Base-by-base conservation (phyloP, 306 rosid genomes). In the Albizia julibrissin region DNA sequence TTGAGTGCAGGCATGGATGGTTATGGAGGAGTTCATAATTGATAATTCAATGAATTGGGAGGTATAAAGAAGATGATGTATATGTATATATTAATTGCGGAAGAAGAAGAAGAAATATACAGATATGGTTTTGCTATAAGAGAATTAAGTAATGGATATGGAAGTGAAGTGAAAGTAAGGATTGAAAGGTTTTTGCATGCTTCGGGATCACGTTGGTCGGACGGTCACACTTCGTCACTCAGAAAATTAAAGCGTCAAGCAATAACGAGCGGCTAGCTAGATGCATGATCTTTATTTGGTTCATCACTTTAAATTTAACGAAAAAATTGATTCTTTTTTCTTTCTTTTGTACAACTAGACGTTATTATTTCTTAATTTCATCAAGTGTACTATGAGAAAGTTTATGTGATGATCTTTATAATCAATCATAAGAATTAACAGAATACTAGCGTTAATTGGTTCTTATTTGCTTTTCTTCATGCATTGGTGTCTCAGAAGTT, bases 201-300 rank as follows among this genome's bases (percentile, higher is more conserved):
- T 89, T 92, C 85, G 83, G 81, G 85, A 85, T 86, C 75, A 87
- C 85, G 94, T 86, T 76, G 80, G 94, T 86, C 76, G 80, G 73
- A 81, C 50, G 73, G 39, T 34, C 85, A 68, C 75, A n/a, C 67
- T 75, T 26, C 37, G 67, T 22, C 80, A 80, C 78, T 72, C 86
- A 56, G 52, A 39, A 71, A 40, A 37, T 37, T 37, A 37, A 37
- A 43, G 40, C 86, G 64, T 82, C 37, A 76, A 82, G 89, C 75
- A 83, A 69, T 31, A 40, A 22, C 12, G 34, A 37, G 40, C 40
- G 6, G 40, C 40, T 37, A 5, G 26, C 33, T 9, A 15, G 13
- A 18, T 42, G 34, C 74, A 42, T 69, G 21, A 69, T 12, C 50
- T 69, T 69, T 0, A 26, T 62, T 59, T 62, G 67, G 34, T 24